Base-by-base conservation (phyloP, 2,329 filamentous ascomycete species). In the Herpotrichia juniperi region DNA sequence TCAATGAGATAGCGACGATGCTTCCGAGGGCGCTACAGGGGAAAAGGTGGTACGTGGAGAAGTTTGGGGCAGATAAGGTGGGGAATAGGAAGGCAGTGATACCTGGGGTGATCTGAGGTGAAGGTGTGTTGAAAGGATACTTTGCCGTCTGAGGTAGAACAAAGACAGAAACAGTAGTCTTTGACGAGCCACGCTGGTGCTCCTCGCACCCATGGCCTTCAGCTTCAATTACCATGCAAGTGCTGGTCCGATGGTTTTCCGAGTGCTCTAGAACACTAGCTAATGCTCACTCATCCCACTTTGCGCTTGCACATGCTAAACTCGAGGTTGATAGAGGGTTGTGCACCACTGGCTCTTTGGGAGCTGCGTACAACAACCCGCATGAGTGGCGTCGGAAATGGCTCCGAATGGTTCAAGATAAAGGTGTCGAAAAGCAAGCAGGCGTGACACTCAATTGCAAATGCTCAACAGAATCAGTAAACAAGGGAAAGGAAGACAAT, bases 1-100 rank as follows among this genome's bases (percentile, higher is more conserved):
- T 96, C 42, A 97, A 97, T 71, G 92, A 96, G 76, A 77, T 99
- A 45, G 76, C 86, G n/a, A 87, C 89, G 8, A 99, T 97, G 93
- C 72, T 96, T 56, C 93, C 94, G 10, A 81, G 94, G 64, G 93
- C 94, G 14, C 77, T 94, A 46, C 84, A 86, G 58, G 93, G 93
- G 21, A 86, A 86, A 73, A 79, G 81, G 66, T 99, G 94, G 94
- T 99, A 99, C 74, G 78, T 87, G 51, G 82, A 91, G 67, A 90
- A 83, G 73, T 99, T 99, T 81, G 93, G 93, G 10, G 86, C 87
- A 76, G 88, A 96, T 43, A 89, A 87, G 75, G 84, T 96, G 56
- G 84, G 84, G 43, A 83, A 82, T 25, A 85, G 87, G 69, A 93
- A 90, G 76, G 90, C 90, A 4, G 84, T 93, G 24, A 81, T 89